Evolutionary conservation across 306 rosid species (phyloP), one percentile per base, ranked within the genome.

Genomic region (Prinsepia uniflora): DNA sequence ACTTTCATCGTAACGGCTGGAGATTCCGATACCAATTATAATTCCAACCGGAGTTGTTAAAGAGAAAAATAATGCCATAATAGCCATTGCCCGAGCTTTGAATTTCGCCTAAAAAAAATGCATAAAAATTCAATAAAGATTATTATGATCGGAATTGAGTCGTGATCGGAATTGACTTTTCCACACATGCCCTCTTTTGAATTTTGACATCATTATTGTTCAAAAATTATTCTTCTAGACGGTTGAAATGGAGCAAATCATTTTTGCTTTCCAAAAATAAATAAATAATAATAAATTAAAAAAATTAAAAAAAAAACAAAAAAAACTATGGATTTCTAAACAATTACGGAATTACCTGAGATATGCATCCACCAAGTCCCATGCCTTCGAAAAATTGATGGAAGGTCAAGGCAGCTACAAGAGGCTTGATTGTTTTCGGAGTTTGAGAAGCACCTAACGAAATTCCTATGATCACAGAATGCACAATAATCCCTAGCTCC

Each of bases 341-440:
- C 45, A 41, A 17, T 58, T 81, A 88, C 98, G 10, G 39, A 41
- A 17, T 58, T 81, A 88, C 98, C 96, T 92, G 98, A 58, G 82
- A 47, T 34, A 92, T 88, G 70, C 93, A 86, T 7, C 96, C 89
- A 36, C 98, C 98, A 12, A 90, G 96, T 30, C 96, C 93, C 96
- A 88, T 88, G 67, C 98, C 98, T 9, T 92, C 96, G 55, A 90
- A 92, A 22, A 92, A 90, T 5, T 92, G 98, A 78, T 90, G 98
- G 48, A 92, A 92, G 10, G 91, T 84, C 49, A 92, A 68, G 0
- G 98, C 93, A 7, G 89, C 96, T 5, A 92, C 81, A 0, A 92
- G 69, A 8, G 96, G 96, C 44, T 46, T 85, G 72, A 92, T 84
- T 3, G 90, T 88, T 40, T 71, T 73, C 0, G 96, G 91, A 81